Evolutionary conservation across 2,329 filamentous ascomycete genomes (phyloP), one percentile per base, ranked within the genome.

Genomic region (Fusarium globosum): DNA sequence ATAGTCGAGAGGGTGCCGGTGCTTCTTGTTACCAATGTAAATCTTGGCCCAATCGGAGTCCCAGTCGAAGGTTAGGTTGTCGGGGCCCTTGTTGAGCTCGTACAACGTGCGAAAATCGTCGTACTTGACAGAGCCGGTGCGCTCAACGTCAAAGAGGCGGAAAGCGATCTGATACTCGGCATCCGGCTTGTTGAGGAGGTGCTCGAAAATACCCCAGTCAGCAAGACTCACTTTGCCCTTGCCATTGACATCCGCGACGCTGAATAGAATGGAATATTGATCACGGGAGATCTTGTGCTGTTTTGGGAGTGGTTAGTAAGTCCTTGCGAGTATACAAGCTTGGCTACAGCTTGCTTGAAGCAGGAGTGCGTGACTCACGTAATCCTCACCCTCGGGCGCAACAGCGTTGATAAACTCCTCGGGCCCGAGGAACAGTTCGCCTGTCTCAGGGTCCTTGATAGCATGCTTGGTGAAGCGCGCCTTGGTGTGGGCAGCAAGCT

Each of bases 131-230:
- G 89, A 89, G 69, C 96, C 96, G 26, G 91, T 93, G 70, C 93
- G 90, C 58, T 96, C 91, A 77, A 94, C 88, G 80, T 98, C 96
- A 84, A 99, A 99, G 62, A 99, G 89, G 78, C 96, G 94, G 86
- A 98, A 99, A 21, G 96, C 96, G 78, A 99, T 97, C 83, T 98
- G 95, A 85, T 99, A 99, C 85, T 99, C 96, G 82, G 96, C 96
- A 80, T 98, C 96, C 71, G 96, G 93, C 85, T 98, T 98, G 76
- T 89, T 88, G 67, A 99, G 91, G 72, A 99, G 89, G 86, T 97
- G 97, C 85, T 98, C 94, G 83, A 98, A 99, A 73, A 93, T 92
- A 52, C 89, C 91, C 95, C 96, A 99, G 85, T 99, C 96, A 68
- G 91, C 87, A 61, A 98, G 85, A 77, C 86, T 93, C 76, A 99